Evolutionary conservation across 2,329 filamentous ascomycete genomes (phyloP), one percentile per base, ranked within the genome.

Genomic region (Torrubiella hemipterigena): DNA sequence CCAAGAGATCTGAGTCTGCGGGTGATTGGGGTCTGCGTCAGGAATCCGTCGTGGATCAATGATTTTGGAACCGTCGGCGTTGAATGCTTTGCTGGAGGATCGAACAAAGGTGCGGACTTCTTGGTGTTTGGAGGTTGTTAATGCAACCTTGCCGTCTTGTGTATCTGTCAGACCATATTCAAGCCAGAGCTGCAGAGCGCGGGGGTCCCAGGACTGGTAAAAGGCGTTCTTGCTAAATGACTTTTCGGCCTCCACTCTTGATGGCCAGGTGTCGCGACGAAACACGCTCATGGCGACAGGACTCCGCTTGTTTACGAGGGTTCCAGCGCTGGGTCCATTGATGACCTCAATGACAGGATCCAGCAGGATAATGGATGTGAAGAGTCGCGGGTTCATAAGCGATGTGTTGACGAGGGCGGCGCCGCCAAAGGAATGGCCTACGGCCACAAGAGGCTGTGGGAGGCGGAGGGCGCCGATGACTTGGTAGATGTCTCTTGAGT

Each of bases 341-440:
- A 40, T 42, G 60, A 54, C 36, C 30, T 73, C 67, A 42, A 94
- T 78, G 38, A 91, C 81, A 1, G 87, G 85, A 49, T 95, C 87
- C n/a, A 95, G 60, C 19, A 93, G 68, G 27, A 93, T 63, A 6
- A 94, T 56, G 7, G 73, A 71, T 38, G 76, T 70, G 40, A 95
- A 67, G 14, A 95, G 72, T 7, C 86, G 79, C 2, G 89, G 86
- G 54, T 94, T 81, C 42, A 85, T 68, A 9, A 89, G 61, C 5
- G 82, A 63, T 12, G 89, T 63, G 43, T 84, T 76, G 32, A 71
- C 65, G 32, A 95, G 66, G 36, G 81, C 72, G 48, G 72, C 73
- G 41, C 70, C 86, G 43, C 89, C 89, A 64, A 93, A 87, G 44
- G 84, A 93, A 58, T 96, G 89, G 12, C 85, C 89, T 17, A 96